Evolutionary conservation across 371 early-diverging fungal species (phyloP), one percentile per base, ranked within the genome.

Genomic region (Rhizopus microsporus): DNA sequence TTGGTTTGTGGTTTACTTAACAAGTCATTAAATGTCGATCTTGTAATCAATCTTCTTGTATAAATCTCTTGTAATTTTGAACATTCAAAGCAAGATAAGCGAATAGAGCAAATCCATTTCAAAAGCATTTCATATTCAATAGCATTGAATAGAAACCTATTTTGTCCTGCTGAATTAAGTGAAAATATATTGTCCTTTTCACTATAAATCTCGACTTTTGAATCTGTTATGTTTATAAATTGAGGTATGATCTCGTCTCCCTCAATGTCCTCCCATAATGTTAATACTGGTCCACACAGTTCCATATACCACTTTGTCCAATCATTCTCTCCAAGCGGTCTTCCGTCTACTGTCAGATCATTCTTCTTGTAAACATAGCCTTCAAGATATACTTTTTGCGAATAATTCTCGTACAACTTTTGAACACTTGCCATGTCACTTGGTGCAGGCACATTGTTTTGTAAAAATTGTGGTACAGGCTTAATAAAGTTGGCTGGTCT

Each of bases 221-320:
- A 67, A 44, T 87, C 88, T 23, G 82, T 67, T 33, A 88, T 75
- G 64, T 87, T 83, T 60, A 87, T 75, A 66, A 74, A 85, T 53
- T 81, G 82, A 48, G 86, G 57, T 55, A 60, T 54, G 4, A 60
- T 51, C 17, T 66, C 66, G 29, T 57, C 61, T 8, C 72, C 62
- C 4, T 59, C 56, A 4, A 30, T 29, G 13, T 60, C 56, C 5
- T 69, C 66, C 84, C 86, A 87, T 30, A 88, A 74, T 17, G 71
- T 65, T 38, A 88, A 67, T 3, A 68, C 60, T 1, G 88, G 68
- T 3, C 88, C 88, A 49, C 73, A 70, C 32, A 85, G 60, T 67
- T 87, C 87, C 10, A 78, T 83, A 58, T 88, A 88, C 74, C 78
- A 86, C 13, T 68, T 67, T 17, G 77, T 71, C 88, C 88, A 88